These are phyloP conservation scores for Gastrodia elata DNA, from an alignment of 106 monocot genomes.

Conservation along the genomic window DNA sequence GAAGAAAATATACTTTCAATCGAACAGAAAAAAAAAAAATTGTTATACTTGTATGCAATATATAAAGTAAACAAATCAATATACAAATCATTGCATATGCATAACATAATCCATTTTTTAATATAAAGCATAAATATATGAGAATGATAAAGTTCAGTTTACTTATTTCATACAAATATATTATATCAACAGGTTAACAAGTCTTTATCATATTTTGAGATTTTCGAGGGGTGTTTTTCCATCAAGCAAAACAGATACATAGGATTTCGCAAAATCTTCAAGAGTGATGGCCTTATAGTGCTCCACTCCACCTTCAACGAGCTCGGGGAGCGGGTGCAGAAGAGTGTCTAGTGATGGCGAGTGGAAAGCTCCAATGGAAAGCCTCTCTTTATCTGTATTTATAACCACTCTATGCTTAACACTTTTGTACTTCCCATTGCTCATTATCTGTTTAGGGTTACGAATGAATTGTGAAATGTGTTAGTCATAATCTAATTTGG, in stretches of 20 bases:
- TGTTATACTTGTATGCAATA: too few species aligned
- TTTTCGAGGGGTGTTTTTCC: background rate
- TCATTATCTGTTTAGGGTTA: slow-evolving; percentile 17
- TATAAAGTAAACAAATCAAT: too few species aligned
- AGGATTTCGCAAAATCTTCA: background rate
- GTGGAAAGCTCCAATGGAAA: slow-evolving; percentile 26
- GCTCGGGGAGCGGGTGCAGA: background rate
- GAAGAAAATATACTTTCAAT: too few species aligned
- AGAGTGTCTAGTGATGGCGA: background rate
- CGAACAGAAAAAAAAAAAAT: too few species aligned
- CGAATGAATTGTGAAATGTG: background rate
- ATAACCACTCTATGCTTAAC: slow-evolving; percentile 24
- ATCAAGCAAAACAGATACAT: background rate
- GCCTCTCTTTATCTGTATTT: slow-evolving; percentile 24
- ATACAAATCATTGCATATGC: too few species aligned
- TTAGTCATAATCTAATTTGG: background rate
- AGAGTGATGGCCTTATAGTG: background rate
- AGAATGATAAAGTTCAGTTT: too few species aligned
- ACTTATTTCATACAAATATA: too few species aligned
- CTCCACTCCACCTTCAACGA: background rate
- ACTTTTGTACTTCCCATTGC: slow-evolving; percentile 32
- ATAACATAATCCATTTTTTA: too few species aligned
- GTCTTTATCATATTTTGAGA: too few species aligned
- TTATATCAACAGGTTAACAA: too few species aligned
- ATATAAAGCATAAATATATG: too few species aligned